Conservation (phyloP, 805 yeast genomes). For the Metschnikowia noctiluminum region DNA sequence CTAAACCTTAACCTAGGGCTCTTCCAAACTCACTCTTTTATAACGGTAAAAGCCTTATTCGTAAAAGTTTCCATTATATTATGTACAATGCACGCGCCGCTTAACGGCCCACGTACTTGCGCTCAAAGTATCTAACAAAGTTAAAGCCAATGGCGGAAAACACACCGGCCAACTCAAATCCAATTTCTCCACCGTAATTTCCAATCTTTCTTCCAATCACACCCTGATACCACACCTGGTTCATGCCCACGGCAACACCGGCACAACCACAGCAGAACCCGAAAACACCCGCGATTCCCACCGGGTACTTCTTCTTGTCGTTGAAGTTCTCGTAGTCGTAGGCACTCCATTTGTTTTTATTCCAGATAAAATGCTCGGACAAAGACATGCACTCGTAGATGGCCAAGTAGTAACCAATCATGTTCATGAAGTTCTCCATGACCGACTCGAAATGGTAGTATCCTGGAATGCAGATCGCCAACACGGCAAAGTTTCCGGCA, state of each 20-base stretch:
- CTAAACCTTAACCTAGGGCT: no score
- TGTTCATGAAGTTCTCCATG: constrained; percentile 84
- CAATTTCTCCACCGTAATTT: constrained; percentile 75
- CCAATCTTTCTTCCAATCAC: constrained; percentile 63
- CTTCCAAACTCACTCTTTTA: no score
- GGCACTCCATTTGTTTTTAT: constrained; percentile 53
- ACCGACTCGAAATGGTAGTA: constrained; percentile 68
- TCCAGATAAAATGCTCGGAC: constrained; percentile 83
- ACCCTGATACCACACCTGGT: constrained; percentile 81
- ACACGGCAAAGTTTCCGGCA: constrained; percentile 66
- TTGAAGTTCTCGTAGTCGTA: constrained; percentile 65
- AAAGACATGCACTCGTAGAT: constrained; percentile 72
- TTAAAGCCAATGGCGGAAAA: constrained; percentile 65
- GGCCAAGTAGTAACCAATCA: constrained; percentile 88
- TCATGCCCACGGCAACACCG: constrained; percentile 86
- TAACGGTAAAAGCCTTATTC: not conserved
- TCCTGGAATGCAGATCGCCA: constrained; percentile 89
- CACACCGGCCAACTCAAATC: constrained; percentile 70
- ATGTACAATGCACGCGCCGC: not conserved
- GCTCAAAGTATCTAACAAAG: constrained; percentile 59
- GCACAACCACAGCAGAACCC: constrained; percentile 82
- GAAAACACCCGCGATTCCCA: constrained; percentile 73
- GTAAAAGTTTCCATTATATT: not conserved
- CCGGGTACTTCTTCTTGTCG: constrained; percentile 57
- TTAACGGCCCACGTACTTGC: constrained; percentile 56